Conservation (phyloP, 2,329 filamentous ascomycete genomes). For the Phyllosticta citrichinensis region DNA sequence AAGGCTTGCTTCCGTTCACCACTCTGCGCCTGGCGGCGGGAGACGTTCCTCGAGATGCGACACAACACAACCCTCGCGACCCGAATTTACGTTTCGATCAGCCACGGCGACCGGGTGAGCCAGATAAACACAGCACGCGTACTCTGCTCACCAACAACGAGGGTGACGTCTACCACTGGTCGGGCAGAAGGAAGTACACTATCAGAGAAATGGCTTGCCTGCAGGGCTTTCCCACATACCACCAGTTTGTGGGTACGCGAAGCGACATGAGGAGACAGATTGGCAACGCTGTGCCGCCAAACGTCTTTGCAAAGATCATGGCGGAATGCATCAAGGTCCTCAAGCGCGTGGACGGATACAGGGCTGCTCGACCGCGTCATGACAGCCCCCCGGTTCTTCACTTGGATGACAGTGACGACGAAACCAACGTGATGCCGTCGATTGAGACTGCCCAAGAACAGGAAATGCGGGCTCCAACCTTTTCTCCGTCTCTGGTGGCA, state of each 20-base stretch:
- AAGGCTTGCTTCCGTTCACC: not conserved
- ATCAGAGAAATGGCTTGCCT: conserved; percentile 3
- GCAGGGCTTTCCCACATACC: not conserved
- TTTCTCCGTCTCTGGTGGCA: not conserved
- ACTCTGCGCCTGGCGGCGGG: not conserved
- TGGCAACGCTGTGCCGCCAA: conserved; percentile 7
- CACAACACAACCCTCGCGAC: not conserved
- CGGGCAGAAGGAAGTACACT: not conserved
- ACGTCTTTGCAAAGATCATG: not conserved
- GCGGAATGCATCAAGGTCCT: not conserved
- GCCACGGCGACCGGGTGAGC: not conserved
- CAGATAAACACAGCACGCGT: not conserved
- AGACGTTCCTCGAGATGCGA: not conserved
- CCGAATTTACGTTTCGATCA: not conserved
- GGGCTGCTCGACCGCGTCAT: not conserved
- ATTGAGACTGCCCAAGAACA: not conserved
- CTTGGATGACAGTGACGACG: not conserved
- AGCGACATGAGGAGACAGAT: not conserved
- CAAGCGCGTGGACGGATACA: not conserved
- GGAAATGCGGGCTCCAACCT: not conserved
- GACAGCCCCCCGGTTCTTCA: not conserved
- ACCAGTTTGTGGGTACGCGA: not conserved
- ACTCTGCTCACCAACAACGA: not conserved
- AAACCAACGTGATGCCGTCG: not conserved
- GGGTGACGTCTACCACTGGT: not conserved